A percentile compares a stretch with the other conserved stretches of the same genome.
These are phyloP conservation scores for Caryopteris hybrid DNA, from an alignment of 305 asterid species.

Conservation along the genomic window DNA sequence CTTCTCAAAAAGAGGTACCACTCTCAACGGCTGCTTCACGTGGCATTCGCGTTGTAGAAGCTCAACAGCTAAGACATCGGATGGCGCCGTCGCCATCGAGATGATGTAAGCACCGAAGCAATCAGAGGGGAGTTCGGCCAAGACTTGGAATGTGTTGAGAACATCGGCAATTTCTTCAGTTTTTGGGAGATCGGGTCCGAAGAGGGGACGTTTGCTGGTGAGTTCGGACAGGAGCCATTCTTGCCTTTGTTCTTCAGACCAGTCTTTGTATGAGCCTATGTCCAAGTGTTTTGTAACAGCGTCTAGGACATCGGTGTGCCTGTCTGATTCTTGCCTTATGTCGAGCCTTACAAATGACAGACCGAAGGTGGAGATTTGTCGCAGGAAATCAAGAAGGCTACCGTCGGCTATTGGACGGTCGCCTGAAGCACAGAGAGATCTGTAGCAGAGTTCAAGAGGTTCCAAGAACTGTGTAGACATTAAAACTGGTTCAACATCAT, in stretches of 20 bases:
- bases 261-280: slow-evolving; percentile 62
- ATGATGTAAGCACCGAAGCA: slow-evolving; percentile 83
- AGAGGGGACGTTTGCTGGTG: slow-evolving; percentile 67
- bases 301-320: slow-evolving; percentile 77
- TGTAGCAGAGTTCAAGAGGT: slow-evolving; percentile 63
- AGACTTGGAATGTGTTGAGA: slow-evolving; percentile 53
- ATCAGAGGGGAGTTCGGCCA: slow-evolving; percentile 75
- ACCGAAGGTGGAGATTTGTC: slow-evolving; percentile 81
- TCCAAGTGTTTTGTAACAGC: slow-evolving; percentile 65
- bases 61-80: slow-evolving; percentile 87
- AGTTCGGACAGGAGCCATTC: slow-evolving; percentile 82
- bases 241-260: slow-evolving; percentile 63
- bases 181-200: slow-evolving; percentile 70
- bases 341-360: slow-evolving; percentile 72
- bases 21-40: slow-evolving; percentile 56
- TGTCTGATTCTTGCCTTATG: slow-evolving; percentile 76
- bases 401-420: slow-evolving; percentile 75
- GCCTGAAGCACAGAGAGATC: slow-evolving; percentile 72
- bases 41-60: slow-evolving; percentile 80
- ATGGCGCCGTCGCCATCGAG: slow-evolving; percentile 83
- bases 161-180: slow-evolving; percentile 77
- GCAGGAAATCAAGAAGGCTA: slow-evolving; percentile 65
- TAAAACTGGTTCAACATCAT: not conserved
- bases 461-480: slow-evolving; percentile 39
- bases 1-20: slow-evolving; percentile 76